Percentiles rank a stretch among this genome's conserved stretches.
phyloP scores from a whole-genome alignment of 1,284 basidiomycete genomes.

The Austroboletus novae-zelandiae region DNA sequence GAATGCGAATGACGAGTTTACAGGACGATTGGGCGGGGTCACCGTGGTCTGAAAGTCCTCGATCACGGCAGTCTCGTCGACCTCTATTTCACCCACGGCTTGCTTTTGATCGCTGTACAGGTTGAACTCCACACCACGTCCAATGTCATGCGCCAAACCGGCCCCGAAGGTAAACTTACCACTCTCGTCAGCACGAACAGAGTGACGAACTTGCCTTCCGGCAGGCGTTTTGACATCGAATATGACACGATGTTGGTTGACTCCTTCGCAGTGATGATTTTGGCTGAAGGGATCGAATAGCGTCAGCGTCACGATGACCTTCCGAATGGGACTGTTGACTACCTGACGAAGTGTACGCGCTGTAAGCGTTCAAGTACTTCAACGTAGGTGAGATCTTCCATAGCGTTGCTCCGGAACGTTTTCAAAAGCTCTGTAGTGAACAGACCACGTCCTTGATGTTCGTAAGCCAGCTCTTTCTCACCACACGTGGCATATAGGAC shows the following conservation, averaged over 20 bases:
- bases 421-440: constrained; percentile 18
- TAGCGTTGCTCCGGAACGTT: neutral
- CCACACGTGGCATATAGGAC: constrained; percentile 54
- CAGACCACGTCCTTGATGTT: constrained; percentile 7
- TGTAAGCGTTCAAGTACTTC: constrained; percentile 4
- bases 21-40: neutral
- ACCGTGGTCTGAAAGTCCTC: constrained; percentile 17
- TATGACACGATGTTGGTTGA: constrained; percentile 14
- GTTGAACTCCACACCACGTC: constrained; percentile 10
- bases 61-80: constrained; percentile 8
- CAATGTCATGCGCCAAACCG: constrained; percentile 19
- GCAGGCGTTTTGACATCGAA: constrained; percentile 13
- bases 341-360: constrained; percentile 13
- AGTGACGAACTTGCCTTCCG: constrained; percentile 2
- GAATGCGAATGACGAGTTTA: neutral
- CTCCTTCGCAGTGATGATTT: constrained; percentile 19
- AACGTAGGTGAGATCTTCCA: constrained; percentile 14
- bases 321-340: neutral
- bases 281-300: constrained; percentile 4
- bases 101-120: constrained; percentile 8
- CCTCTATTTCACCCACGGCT: neutral
- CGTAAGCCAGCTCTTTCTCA: constrained; percentile 35
- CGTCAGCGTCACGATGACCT: neutral
- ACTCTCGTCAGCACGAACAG: neutral
- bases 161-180: constrained; percentile 11